phyloP scores from a whole-genome alignment of 1,284 basidiomycete species.

The Boletus semigastroideus region DNA sequence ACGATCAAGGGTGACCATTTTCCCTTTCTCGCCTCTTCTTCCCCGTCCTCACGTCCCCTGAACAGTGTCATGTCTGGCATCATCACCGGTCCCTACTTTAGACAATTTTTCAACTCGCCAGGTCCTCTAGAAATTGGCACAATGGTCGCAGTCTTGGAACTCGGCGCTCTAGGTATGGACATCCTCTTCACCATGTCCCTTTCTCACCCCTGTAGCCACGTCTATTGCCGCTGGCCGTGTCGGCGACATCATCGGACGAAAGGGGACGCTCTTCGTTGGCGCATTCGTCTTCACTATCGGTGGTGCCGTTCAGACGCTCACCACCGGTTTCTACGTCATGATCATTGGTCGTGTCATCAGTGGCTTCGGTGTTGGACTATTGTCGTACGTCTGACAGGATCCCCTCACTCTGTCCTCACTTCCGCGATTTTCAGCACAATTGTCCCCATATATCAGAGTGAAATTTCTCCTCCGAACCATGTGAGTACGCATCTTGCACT shows the following conservation, averaged over 20 bases:
- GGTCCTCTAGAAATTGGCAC: conserved; percentile 69
- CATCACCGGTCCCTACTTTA: conserved; percentile 93
- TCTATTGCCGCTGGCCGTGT: conserved; percentile 87
- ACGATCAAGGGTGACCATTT: conserved; percentile 80
- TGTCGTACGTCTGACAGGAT: conserved; percentile 63
- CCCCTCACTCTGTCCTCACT: conserved; percentile 1
- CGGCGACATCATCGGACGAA: conserved; percentile 86
- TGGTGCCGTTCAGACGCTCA: conserved; percentile 88
- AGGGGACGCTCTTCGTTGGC: conserved; percentile 85
- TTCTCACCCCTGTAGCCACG: conserved; percentile 57
- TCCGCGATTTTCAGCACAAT: conserved; percentile 64
- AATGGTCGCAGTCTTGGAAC: conserved; percentile 91
- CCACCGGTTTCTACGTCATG: conserved; percentile 83
- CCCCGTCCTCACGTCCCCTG: conserved; percentile 31
- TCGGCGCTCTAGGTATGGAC: conserved; percentile 84
- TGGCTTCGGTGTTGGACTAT: conserved; percentile 91
- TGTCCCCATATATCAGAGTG: conserved; percentile 97
- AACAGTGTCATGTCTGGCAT: conserved; percentile 82
- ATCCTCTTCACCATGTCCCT: neutral
- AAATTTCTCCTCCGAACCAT: conserved; percentile 94
- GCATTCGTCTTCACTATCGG: conserved; percentile 88
- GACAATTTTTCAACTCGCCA: conserved; percentile 79
- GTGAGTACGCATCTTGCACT: conserved; percentile 43
- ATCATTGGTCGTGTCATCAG: conserved; percentile 85
- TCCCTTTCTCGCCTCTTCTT: neutral